Conservation (phyloP, 1,139 yeast genomes). For the Debaryomyces robertsiae region DNA sequence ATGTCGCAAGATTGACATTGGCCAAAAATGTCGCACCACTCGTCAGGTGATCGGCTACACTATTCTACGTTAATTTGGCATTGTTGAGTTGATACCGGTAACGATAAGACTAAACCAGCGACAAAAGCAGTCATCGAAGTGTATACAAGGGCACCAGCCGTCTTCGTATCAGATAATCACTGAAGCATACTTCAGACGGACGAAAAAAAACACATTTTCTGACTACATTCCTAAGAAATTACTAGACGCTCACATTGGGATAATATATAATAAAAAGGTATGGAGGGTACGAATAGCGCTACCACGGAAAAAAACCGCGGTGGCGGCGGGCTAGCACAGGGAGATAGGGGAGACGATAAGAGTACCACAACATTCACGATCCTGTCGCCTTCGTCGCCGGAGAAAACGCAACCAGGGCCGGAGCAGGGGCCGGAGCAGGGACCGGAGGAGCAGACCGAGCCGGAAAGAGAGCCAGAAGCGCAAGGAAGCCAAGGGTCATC, state of each 20-base stretch:
- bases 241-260: too few species aligned
- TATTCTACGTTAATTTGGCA: neutral
- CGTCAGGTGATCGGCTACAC: slow-evolving; percentile 1
- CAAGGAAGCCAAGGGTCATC: neutral
- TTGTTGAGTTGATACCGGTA: neutral
- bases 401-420: neutral
- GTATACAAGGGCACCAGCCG: too few species aligned
- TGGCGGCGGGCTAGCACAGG: neutral
- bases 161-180: too few species aligned
- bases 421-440: slow-evolving; percentile 1
- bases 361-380: slow-evolving; percentile 7
- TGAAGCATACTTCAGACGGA: too few species aligned
- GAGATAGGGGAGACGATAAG: neutral
- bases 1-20: too few species aligned
- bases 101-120: neutral
- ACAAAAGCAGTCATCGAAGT: slow-evolving; percentile 2
- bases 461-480: neutral
- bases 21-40: neutral
- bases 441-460: slow-evolving; percentile 2
- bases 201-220: too few species aligned
- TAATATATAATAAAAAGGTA: too few species aligned
- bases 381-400: slow-evolving; percentile 6
- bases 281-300: too few species aligned
- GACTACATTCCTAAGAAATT: too few species aligned
- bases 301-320: neutral